These are phyloP conservation scores for Lentinula sp. DNA, from an alignment of 768 basidiomycete genomes.

Conservation along the genomic window DNA sequence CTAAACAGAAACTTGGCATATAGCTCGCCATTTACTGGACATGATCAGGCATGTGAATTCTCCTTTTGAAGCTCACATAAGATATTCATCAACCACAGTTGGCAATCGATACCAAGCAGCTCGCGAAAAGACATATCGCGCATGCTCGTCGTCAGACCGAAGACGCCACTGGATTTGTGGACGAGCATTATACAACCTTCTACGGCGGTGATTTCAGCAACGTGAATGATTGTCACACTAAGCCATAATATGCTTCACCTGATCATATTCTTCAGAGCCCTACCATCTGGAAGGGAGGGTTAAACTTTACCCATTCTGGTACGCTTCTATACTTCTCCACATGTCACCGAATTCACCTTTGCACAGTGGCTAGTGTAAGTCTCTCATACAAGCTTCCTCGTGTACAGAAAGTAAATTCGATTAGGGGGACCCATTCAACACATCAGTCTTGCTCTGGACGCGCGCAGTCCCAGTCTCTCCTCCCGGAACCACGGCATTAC, in stretches of 20 bases:
- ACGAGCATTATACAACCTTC: conserved; percentile 45
- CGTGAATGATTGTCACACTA: conserved; percentile 19
- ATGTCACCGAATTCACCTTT: not conserved
- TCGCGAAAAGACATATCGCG: conserved; percentile 30
- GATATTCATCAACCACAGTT: conserved; percentile 19
- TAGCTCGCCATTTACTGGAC: conserved; percentile 28
- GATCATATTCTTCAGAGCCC: conserved; percentile 24
- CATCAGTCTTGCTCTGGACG: conserved; percentile 53
- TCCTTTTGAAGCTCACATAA: not conserved
- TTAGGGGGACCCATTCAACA: conserved; percentile 50
- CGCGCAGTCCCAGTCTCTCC: conserved; percentile 36
- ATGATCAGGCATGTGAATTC: conserved; percentile 21
- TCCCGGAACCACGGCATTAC: conserved; percentile 20
- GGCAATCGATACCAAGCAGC: conserved; percentile 26
- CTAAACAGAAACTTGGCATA: conserved; percentile 36
- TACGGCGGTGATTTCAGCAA: conserved; percentile 44
- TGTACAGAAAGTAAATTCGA: conserved; percentile 6
- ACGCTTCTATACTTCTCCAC: conserved; percentile 2
- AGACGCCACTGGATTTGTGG: conserved; percentile 31
- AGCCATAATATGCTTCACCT: not conserved
- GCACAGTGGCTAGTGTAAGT: conserved; percentile 41
- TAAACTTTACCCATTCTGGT: conserved; percentile 46
- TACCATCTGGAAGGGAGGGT: conserved; percentile 42
- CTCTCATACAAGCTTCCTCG: not conserved
- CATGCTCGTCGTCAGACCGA: conserved; percentile 28